Evolutionary conservation across 1,284 basidiomycete genomes (phyloP).

Genomic region (Coniophora puteana): DNA sequence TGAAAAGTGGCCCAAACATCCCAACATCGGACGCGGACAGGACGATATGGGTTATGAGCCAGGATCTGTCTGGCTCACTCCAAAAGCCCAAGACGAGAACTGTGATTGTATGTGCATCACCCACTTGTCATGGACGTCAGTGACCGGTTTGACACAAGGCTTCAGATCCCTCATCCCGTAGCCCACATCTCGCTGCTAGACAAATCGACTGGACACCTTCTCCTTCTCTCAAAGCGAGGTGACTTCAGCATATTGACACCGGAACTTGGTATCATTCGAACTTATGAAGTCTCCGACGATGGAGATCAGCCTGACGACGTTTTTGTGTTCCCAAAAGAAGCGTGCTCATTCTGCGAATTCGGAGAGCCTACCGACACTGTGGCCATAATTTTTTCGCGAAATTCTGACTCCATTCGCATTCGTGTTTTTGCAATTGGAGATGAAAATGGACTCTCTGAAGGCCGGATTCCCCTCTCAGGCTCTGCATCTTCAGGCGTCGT

Average conservation of each 20-base stretch:
- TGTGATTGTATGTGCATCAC: slow-evolving; percentile 38
- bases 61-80: slow-evolving; percentile 41
- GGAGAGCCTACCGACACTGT: neutral
- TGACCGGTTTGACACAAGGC: slow-evolving; percentile 18
- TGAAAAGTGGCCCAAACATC: slow-evolving; percentile 46
- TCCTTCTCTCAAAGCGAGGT: slow-evolving; percentile 45
- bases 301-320: slow-evolving; percentile 34
- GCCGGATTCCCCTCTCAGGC: slow-evolving; percentile 1
- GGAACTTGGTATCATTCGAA: slow-evolving; percentile 38
- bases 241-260: slow-evolving; percentile 41
- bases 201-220: slow-evolving; percentile 35
- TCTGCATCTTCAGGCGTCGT: slow-evolving; percentile 11
- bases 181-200: slow-evolving; percentile 42
- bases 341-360: slow-evolving; percentile 36
- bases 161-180: slow-evolving; percentile 42
- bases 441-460: neutral
- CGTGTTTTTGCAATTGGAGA: slow-evolving; percentile 2
- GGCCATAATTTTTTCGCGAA: slow-evolving; percentile 3
- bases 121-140: slow-evolving; percentile 4
- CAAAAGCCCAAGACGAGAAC: slow-evolving; percentile 37
- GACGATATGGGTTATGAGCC: slow-evolving; percentile 62
- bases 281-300: slow-evolving; percentile 26
- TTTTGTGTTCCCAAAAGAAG: slow-evolving; percentile 41
- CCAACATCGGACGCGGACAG: slow-evolving; percentile 36
- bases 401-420: slow-evolving; percentile 1